Percentiles rank a stretch among this genome's conserved stretches.
Conservation (phyloP, 495 filamentous ascomycete species). For the Bacidia rubella region DNA sequence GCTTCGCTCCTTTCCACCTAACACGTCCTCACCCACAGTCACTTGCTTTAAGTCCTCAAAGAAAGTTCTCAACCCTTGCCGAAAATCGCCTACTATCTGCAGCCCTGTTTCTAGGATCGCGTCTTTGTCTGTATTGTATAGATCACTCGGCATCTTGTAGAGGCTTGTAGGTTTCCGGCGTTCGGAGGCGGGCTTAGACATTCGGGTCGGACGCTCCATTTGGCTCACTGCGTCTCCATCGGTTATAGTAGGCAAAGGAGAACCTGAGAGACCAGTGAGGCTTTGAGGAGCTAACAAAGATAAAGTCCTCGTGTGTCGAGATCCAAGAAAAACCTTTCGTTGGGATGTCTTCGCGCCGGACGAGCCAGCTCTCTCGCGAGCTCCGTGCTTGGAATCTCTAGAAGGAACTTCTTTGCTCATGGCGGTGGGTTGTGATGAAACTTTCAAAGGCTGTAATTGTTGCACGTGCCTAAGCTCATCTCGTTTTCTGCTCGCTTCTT, state of each 20-base stretch:
- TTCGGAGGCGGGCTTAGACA: neutral
- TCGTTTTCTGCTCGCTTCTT: conserved; percentile 67
- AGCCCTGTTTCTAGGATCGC: conserved; percentile 54
- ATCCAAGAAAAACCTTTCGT: conserved; percentile 54
- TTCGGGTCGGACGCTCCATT: neutral
- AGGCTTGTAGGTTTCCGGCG: neutral
- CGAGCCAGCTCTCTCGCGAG: conserved; percentile 35
- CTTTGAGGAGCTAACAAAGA: conserved; percentile 54
- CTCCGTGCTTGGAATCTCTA: conserved; percentile 33
- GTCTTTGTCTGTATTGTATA: conserved; percentile 24
- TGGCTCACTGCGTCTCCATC: neutral
- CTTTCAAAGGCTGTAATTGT: conserved; percentile 42
- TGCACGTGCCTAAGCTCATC: conserved; percentile 46
- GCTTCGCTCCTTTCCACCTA: neutral
- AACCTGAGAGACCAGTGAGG: neutral
- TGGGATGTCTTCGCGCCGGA: conserved; percentile 24
- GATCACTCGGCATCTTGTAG: neutral
- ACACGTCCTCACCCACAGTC: conserved; percentile 83
- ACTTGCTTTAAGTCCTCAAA: conserved; percentile 90
- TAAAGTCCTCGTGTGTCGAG: conserved; percentile 62
- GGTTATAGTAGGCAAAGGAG: too few species aligned
- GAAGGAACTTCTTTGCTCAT: conserved; percentile 22
- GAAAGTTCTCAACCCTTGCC: conserved; percentile 89
- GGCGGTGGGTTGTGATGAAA: conserved; percentile 18
- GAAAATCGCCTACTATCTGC: conserved; percentile 82